These are phyloP conservation scores for Xerocomellus amylosporus DNA, from an alignment of 768 basidiomycete species.

Conservation along the genomic window DNA sequence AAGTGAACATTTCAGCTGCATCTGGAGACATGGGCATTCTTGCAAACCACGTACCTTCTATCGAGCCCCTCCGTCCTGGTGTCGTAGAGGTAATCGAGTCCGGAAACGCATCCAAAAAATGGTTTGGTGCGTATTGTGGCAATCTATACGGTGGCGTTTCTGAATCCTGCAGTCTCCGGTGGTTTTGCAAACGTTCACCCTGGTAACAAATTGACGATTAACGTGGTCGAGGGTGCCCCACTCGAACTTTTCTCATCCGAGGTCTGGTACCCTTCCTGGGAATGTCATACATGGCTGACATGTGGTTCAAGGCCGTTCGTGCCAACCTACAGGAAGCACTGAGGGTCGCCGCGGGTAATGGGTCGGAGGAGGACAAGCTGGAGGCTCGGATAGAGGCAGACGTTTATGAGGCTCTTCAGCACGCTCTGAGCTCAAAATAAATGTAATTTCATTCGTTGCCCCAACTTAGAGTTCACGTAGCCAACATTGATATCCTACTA, in stretches of 20 bases:
- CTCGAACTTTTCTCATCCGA: constrained; percentile 88
- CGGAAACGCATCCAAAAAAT: constrained; percentile 79
- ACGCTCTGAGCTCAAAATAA: constrained; percentile 62
- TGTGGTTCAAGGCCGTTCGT: constrained; percentile 72
- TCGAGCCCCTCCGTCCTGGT: constrained; percentile 92
- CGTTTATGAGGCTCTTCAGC: constrained; percentile 93
- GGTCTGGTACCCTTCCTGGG: constrained; percentile 45
- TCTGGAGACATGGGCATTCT: constrained; percentile 99
- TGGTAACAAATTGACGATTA: constrained; percentile 94
- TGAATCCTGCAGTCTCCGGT: constrained; percentile 68
- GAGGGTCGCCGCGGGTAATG: constrained; percentile 74
- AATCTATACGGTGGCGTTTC: background rate
- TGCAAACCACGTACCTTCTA: constrained; percentile 97
- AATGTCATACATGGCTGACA: constrained; percentile 3
- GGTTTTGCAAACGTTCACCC: constrained; percentile 98
- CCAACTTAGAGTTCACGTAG: constrained; percentile 15
- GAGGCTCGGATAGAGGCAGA: constrained; percentile 94
- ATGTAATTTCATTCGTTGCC: constrained; percentile 6
- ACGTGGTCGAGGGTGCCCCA: constrained; percentile 94
- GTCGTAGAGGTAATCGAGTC: constrained; percentile 92
- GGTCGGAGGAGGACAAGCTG: constrained; percentile 89
- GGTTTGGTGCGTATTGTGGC: constrained; percentile 74
- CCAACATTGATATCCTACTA: background rate
- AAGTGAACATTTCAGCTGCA: constrained; percentile 92
- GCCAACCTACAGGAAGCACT: constrained; percentile 86